Base-by-base conservation (phyloP, 495 filamentous ascomycete genomes). In the Ascodesmis nigricans region DNA sequence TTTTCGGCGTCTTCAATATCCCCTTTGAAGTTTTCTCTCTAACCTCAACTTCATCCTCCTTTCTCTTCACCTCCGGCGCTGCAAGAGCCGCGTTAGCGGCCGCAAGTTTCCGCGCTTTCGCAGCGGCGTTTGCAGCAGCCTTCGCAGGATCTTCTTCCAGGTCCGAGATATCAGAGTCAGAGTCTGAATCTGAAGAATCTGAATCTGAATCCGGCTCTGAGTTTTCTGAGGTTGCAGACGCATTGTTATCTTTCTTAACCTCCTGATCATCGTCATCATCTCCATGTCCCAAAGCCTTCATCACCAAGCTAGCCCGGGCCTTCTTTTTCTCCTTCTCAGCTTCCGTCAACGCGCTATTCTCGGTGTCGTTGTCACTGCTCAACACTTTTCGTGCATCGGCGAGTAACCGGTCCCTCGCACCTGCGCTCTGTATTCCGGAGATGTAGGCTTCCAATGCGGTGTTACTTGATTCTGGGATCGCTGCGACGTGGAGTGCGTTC, bases 241-340 rank as follows among this genome's bases (percentile, higher is more conserved):
- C n/a, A n/a, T 25, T 21, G 0, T 31, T 35, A 4, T 5, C 59
- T 14, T 25, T 30, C 13, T 38, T 31, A 13, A 21, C 31, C 8
- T 44, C 45, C 1, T 39, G 37, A 15, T 39, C 40, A n/a, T 44
- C 43, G 27, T 40, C 36, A 10, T 39, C 32, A 26, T 24, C 27
- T 5, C 17, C 30, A 10, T 51, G 46, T 8, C 48, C 49, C 7
- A 52, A 35, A n/a, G 48, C 49, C 14, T 38, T 38, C 7, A 51
- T 21, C 16, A 52, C 29, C 18, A 52, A 16, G 22, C 41, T 47
- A 7, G 60, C 60, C 16, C 53, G 45, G 28, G 29, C 17, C 42
- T 41, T 33, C 21, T 36, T n/a, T 11, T 23, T 24, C 15, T 36
- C 22, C 9, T 35, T 29, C 23, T 20, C 19, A 11, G 25, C 27